Base-by-base conservation (phyloP, 2,329 filamentous ascomycete genomes). In the Penicillium palitans region DNA sequence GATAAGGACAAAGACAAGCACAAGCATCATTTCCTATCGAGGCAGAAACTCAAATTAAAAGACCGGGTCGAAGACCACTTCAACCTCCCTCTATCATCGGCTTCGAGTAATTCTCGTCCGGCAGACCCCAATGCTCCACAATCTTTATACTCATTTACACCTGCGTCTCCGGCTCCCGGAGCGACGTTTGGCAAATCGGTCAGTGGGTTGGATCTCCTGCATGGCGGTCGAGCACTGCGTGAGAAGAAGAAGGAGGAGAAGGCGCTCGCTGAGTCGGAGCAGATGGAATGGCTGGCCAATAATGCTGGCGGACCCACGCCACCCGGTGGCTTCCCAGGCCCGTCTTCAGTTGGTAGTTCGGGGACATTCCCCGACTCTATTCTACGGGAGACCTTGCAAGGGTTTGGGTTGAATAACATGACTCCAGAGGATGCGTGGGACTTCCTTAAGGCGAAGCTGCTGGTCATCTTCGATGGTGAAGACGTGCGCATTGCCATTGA, bases 241-340 rank as follows among this genome's bases (percentile, higher is more conserved):
- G 91, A 96, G 70, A 96, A 93, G 79, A 89, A 88, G 72, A 88
- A 89, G 65, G 87, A 90, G 61, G 88, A 90, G 62, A 86, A 87
- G 64, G 81, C 56, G 73, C 68, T 64, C 58, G 74, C 72, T 6
- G 76, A 78, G 48, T 66, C 66, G 15, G 76, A 77, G 46, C 70
- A 72, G 52, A 57, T 68, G 40, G 75, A 77, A 37, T 74, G 72
- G 67, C 62, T 71, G 51, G 63, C 62, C 40, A 70, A 65, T 52
- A 67, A 66, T 29, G 58, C 63, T 21, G 61, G 63, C 45, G 64
- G 68, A 7, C 62, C 59, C 35, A 66, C 62, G 17, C 58, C 74
- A 6, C 66, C 70, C 25, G 65, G 63, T 10, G 68, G 62, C 17
- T 72, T 75, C 55, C 62, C 70, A n/a, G 75, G 70, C 2, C 70